These are phyloP conservation scores for Arthroderma sp. DNA, from an alignment of 2,329 filamentous ascomycete species.

Conservation along the genomic window DNA sequence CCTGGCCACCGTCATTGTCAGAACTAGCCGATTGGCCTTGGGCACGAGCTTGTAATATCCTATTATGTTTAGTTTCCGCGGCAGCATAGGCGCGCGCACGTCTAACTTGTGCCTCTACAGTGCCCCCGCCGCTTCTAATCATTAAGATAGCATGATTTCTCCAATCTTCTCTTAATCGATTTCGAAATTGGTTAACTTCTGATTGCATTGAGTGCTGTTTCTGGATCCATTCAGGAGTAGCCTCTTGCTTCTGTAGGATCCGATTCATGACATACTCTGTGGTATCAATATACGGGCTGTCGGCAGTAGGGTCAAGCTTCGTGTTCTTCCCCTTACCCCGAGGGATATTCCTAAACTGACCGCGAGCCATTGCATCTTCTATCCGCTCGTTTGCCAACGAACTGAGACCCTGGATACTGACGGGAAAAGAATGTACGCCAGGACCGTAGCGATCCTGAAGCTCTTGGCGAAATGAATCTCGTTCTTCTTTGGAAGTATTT, in stretches of 20 bases:
- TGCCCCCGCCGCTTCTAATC: slow-evolving; percentile 67
- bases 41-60: neutral
- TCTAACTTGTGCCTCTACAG: slow-evolving; percentile 58
- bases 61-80: slow-evolving; percentile 38
- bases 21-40: neutral
- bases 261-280: slow-evolving; percentile 98
- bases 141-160: slow-evolving; percentile 64
- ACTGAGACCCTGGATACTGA: slow-evolving; percentile 63
- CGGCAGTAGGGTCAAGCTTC: slow-evolving; percentile 66
- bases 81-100: slow-evolving; percentile 61
- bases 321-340: slow-evolving; percentile 59
- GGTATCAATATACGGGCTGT: slow-evolving; percentile 84
- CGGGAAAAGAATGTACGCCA: slow-evolving; percentile 59
- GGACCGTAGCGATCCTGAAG: slow-evolving; percentile 72
- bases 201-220: slow-evolving; percentile 84
- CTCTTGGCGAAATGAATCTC: slow-evolving; percentile 57
- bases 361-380: slow-evolving; percentile 82
- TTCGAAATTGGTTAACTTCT: slow-evolving; percentile 57
- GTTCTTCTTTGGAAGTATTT: slow-evolving; percentile 56
- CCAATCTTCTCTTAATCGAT: slow-evolving; percentile 70
- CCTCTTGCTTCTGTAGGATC: slow-evolving; percentile 91
- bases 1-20: slow-evolving; percentile 7
- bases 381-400: slow-evolving; percentile 84
- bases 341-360: slow-evolving; percentile 76
- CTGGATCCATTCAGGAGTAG: slow-evolving; percentile 96